These are phyloP conservation scores for Pinus albicaulis DNA, from an alignment of 75 land plant genomes.

Conservation along the genomic window DNA sequence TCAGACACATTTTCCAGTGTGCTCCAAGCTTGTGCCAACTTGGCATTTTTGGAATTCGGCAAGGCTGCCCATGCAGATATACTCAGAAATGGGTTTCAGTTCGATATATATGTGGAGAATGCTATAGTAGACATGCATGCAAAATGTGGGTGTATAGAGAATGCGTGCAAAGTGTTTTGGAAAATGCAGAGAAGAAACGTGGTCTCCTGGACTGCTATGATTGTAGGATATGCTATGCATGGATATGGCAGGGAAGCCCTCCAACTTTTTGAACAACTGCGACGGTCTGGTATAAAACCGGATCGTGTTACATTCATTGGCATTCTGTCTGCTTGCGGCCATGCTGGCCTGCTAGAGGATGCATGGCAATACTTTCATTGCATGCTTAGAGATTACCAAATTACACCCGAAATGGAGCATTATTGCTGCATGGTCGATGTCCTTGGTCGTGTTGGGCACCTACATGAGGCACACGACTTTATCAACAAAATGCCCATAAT, in stretches of 20 bases:
- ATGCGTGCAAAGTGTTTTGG: constrained; percentile 28
- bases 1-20: constrained; percentile 32
- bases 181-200: constrained; percentile 23
- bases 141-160: constrained; percentile 33
- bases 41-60: constrained; percentile 35
- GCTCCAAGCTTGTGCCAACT: constrained; percentile 47
- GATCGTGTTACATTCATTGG: too few species aligned
- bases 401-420: too few species aligned
- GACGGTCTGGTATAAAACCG: too few species aligned
- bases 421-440: too few species aligned
- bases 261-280: constrained; percentile 1
- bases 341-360: too few species aligned
- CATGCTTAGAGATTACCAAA: too few species aligned
- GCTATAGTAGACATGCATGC: constrained; percentile 49
- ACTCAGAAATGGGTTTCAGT: constrained; percentile 23
- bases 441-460: too few species aligned
- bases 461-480: too few species aligned
- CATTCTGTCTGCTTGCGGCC: too few species aligned
- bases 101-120: constrained; percentile 21
- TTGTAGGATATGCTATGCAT: constrained; percentile 40
- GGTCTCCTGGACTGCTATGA: constrained; percentile 46
- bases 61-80: constrained; percentile 47
- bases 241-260: constrained; percentile 20
- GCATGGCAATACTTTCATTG: too few species aligned
- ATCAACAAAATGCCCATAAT: too few species aligned